These are phyloP conservation scores for Lolium multiflorum DNA, from an alignment of 176 grass and related monocot genomes.

Conservation along the genomic window DNA sequence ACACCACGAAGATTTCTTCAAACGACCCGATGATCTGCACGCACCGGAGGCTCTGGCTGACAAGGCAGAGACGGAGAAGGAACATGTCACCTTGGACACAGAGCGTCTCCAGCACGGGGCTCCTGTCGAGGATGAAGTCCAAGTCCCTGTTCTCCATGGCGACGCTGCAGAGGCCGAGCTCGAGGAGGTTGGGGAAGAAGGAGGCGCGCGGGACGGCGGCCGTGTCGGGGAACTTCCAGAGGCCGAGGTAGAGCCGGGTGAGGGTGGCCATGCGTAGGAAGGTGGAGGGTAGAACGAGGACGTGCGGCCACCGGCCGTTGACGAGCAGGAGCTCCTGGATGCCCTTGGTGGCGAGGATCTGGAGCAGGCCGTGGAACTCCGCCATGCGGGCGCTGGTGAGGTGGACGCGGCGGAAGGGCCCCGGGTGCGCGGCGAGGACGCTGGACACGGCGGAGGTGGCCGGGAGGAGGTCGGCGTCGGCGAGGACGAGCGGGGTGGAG, in stretches of 20 bases:
- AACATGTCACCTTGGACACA: not conserved
- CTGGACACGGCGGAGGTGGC: too few relatives aligned
- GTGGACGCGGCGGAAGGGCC: not conserved
- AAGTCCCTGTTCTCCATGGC: not conserved
- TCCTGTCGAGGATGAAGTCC: not conserved
- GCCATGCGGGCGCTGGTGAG: not conserved
- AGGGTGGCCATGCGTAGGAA: too few relatives aligned
- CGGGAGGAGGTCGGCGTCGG: too few relatives aligned
- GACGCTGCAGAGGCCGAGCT: not conserved
- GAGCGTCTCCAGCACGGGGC: not conserved
- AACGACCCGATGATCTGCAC: not conserved
- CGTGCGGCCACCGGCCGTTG: too few relatives aligned
- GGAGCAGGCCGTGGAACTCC: not conserved
- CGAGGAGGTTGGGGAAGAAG: too few relatives aligned
- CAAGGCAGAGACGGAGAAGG: not conserved
- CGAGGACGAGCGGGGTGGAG: too few relatives aligned
- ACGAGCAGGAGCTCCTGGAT: too few relatives aligned
- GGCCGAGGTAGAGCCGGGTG: too few relatives aligned
- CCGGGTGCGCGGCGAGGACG: not conserved
- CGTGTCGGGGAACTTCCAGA: too few relatives aligned
- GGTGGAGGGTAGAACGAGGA: too few relatives aligned
- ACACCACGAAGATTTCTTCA: not conserved
- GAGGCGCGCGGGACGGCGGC: too few relatives aligned
- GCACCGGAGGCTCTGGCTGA: not conserved
- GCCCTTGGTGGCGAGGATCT: not conserved